Evolutionary conservation across 1,284 basidiomycete species (phyloP).

Genomic region (Papiliotrema fonsecae): DNA sequence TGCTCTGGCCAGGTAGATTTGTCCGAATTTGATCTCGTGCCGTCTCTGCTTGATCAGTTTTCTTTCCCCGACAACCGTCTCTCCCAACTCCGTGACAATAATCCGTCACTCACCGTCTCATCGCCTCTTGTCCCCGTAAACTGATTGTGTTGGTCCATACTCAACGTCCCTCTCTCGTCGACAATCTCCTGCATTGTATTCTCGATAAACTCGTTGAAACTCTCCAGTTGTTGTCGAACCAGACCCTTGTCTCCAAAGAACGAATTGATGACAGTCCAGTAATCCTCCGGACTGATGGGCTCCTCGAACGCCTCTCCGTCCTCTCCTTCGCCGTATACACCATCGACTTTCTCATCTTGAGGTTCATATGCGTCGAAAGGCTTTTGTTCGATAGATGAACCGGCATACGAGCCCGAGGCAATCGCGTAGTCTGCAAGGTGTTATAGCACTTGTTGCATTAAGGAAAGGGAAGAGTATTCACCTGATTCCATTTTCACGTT

Average conservation of each 20-base stretch:
- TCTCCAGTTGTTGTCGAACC: conserved; percentile 95
- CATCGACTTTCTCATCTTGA: conserved; percentile 7
- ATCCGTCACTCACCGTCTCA: conserved; percentile 55
- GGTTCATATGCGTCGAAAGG: no score
- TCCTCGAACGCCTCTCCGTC: conserved; percentile 60
- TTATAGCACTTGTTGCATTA: conserved; percentile 19
- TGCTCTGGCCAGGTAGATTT: conserved; percentile 93
- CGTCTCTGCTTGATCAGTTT: conserved; percentile 58
- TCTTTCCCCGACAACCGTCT: not conserved
- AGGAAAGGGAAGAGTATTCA: conserved; percentile 28
- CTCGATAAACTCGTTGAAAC: conserved; percentile 98
- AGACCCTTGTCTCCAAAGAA: conserved; percentile 98
- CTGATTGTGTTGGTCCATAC: conserved; percentile 93
- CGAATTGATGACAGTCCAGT: conserved; percentile 91
- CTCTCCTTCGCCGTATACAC: conserved; percentile 9
- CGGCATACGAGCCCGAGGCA: not conserved
- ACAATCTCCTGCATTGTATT: conserved; percentile 99
- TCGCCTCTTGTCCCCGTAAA: conserved; percentile 81
- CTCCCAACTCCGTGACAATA: no score
- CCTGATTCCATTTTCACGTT: conserved; percentile 41
- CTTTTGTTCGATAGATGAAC: conserved; percentile 13
- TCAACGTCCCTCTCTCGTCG: conserved; percentile 89
- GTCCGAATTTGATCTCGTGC: conserved; percentile 95
- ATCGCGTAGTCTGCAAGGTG: conserved; percentile 17
- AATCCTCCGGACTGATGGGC: conserved; percentile 78